Conservation (phyloP, 164 flowering plant genomes). For the Piper longum region DNA sequence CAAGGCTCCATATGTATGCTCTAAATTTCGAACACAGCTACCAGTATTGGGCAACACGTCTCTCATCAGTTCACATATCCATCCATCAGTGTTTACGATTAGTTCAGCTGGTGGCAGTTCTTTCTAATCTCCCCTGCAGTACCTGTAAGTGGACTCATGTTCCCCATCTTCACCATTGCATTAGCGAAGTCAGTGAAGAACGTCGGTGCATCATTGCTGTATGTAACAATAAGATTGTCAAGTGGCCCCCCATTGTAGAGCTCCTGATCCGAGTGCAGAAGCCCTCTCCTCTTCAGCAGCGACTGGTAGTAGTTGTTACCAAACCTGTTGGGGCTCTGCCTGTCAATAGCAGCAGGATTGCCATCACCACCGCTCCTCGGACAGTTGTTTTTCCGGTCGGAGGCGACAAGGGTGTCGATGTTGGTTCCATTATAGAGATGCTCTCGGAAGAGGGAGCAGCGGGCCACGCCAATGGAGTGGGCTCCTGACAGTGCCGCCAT, state of each 20-base stretch:
- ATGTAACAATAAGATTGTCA: constrained; percentile 14
- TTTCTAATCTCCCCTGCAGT: constrained; percentile 17
- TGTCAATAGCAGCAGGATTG: constrained; percentile 13
- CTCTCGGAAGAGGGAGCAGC: constrained; percentile 11
- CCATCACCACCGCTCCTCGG: constrained; percentile 19
- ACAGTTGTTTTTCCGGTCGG: constrained; percentile 15
- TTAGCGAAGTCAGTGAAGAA: constrained; percentile 17
- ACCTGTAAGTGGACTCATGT: constrained; percentile 13
- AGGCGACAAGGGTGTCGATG: constrained; percentile 12
- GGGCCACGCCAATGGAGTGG: constrained; percentile 18
- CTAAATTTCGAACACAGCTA: too few relatives aligned
- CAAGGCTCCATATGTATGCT: too few relatives aligned
- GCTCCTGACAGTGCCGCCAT: constrained; percentile 21
- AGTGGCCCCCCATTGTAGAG: constrained; percentile 22
- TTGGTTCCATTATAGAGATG: constrained; percentile 21
- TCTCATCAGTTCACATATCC: too few relatives aligned
- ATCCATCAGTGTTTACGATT: neutral
- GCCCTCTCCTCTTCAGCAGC: constrained; percentile 17
- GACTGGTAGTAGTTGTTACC: constrained; percentile 21
- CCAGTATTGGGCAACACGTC: too few relatives aligned
- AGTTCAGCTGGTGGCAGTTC: constrained; percentile 17
- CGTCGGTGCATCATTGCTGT: constrained; percentile 10
- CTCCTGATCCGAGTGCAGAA: constrained; percentile 21
- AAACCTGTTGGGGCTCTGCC: constrained; percentile 20
- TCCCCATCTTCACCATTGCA: constrained; percentile 24